A percentile compares a stretch with the other conserved stretches of the same genome.
Conservation (phyloP, 345 rosid genomes). For the Laguncularia racemosa region DNA sequence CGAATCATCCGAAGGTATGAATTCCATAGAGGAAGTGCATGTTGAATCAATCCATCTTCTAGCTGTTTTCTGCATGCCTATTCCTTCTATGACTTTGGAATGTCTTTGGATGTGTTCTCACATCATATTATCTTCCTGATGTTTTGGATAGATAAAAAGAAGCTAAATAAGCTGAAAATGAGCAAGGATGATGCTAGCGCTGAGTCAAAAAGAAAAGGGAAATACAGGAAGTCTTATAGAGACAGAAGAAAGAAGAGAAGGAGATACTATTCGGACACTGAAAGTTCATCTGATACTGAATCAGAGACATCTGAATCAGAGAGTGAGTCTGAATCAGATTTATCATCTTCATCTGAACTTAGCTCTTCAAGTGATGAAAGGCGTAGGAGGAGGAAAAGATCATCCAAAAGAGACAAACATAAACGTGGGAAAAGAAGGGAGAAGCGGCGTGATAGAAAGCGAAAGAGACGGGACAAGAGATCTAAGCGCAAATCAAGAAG, state of each 20-base stretch:
- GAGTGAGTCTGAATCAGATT: constrained; percentile 61
- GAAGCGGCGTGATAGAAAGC: constrained; percentile 66
- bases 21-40: neutral
- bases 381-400: constrained; percentile 69
- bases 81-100: too few relatives aligned
- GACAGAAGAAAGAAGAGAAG: constrained; percentile 72
- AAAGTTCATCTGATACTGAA: constrained; percentile 76
- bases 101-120: neutral
- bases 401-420: constrained; percentile 64
- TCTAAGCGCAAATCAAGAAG: constrained; percentile 77
- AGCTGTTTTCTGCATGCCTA: neutral
- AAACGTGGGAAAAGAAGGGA: constrained; percentile 69
- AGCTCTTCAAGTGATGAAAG: constrained; percentile 91
- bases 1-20: constrained; percentile 54
- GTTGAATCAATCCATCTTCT: neutral
- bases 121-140: neutral
- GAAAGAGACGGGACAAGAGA: constrained; percentile 56
- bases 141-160: constrained; percentile 46
- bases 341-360: constrained; percentile 59
- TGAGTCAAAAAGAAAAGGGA: constrained; percentile 48
- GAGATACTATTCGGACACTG: constrained; percentile 65
- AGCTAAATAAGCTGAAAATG: constrained; percentile 32
- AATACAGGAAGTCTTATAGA: constrained; percentile 63
- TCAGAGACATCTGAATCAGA: constrained; percentile 71
- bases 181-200: constrained; percentile 35